Evolutionary conservation across 2,329 filamentous ascomycete genomes (phyloP), one percentile per base, ranked within the genome.

Genomic region (Incumbomyces delicatus): DNA sequence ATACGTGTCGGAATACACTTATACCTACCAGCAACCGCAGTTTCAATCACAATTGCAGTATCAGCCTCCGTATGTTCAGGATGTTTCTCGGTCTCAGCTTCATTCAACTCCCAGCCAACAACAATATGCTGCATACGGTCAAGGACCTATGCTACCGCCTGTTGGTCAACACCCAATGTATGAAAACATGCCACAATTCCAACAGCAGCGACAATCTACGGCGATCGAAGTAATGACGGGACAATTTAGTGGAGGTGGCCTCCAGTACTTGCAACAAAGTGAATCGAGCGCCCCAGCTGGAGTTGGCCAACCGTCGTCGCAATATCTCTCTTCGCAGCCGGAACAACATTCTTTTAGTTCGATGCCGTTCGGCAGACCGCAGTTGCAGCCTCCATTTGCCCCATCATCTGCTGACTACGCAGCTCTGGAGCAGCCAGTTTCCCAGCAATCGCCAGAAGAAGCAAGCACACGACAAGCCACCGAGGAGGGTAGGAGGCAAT

Each of bases 161-260:
- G 71, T 70, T 51, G 68, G 67, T 72, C 70, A 68, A 64, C 78
- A 70, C 73, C 83, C 67, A 50, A 66, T 73, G 57, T 94, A 94
- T 70, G 85, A 90, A 66, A 71, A 79, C 61, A 78, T 81, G 63
- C 76, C 81, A 68, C 82, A 82, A 61, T 94, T 87, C 70, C 76
- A 81, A 60, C 72, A 48, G 18, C 33, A 42, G 18, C 48, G 84
- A 71, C 85, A 87, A 62, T 77, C 83, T 68, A 79, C 83, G 73
- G 78, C 77, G 51, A 78, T 92, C 68, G 84, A 87, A 63, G 85
- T 87, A 68, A 74, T 89, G 64, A 71, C 80, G 62, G 80, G 68
- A 61, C 75, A 75, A 62, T 78, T 87, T 65, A 75, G 42, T 10
- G 29, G 42, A 18, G 22, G 77, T 51, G 75, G 82, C 61, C 74